phyloP scores from a whole-genome alignment of 352 stramenopile species.

The Pythium biforme region DNA sequence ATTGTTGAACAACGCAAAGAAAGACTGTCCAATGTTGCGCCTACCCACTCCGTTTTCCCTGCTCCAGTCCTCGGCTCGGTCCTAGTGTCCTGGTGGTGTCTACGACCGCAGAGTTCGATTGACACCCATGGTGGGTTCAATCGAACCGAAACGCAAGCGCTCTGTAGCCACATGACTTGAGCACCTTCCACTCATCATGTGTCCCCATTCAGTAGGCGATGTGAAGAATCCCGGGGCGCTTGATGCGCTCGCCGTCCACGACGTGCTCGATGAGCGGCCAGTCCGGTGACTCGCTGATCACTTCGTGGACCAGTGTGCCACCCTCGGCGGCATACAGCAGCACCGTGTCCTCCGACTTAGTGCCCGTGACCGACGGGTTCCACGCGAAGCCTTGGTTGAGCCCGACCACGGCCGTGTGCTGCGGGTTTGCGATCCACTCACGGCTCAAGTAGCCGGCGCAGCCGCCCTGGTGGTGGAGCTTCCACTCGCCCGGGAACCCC shows the following conservation, averaged over 20 bases:
- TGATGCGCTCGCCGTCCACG: slow-evolving; percentile 44
- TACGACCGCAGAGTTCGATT: too few species aligned
- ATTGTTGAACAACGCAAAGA: too few species aligned
- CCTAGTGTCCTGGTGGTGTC: too few species aligned
- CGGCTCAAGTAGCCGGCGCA: slow-evolving; percentile 66
- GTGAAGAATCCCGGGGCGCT: slow-evolving; percentile 60
- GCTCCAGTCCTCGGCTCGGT: too few species aligned
- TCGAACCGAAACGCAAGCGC: not conserved
- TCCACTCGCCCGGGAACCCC: slow-evolving; percentile 62
- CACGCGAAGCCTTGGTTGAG: slow-evolving; percentile 63
- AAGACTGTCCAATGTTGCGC: too few species aligned
- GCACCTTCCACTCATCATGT: not conserved
- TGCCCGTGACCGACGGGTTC: slow-evolving; percentile 72
- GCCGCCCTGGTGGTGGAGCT: slow-evolving; percentile 65
- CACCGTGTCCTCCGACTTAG: slow-evolving; percentile 74
- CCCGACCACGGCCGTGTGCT: slow-evolving; percentile 31
- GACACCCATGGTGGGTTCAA: too few species aligned
- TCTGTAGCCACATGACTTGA: not conserved
- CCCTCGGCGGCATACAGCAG: slow-evolving; percentile 34
- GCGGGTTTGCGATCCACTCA: slow-evolving; percentile 67
- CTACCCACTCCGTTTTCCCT: too few species aligned
- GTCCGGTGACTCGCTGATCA: slow-evolving; percentile 48
- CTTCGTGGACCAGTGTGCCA: slow-evolving; percentile 38
- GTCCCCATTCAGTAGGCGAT: slow-evolving; percentile 36
- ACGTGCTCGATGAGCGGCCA: slow-evolving; percentile 59